These are phyloP conservation scores for Tagetes erecta DNA, from an alignment of 129 eudicot species.

Conservation along the genomic window DNA sequence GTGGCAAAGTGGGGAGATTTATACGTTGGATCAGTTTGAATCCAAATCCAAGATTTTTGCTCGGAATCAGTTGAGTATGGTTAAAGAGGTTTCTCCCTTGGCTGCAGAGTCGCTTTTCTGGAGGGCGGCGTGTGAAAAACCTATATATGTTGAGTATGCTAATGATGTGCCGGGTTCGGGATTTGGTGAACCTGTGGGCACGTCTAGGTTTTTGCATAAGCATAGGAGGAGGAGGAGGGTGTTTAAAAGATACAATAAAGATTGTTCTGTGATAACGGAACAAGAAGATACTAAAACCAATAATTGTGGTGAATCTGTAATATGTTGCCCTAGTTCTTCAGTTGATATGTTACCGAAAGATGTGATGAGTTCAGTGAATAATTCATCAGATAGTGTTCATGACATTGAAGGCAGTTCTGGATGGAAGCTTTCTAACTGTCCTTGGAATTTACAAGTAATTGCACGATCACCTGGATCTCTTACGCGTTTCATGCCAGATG, in stretches of 20 bases:
- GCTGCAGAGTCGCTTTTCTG: slow-evolving; percentile 77
- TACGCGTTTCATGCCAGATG: slow-evolving; percentile 95
- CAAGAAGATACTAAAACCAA: slow-evolving; percentile 24
- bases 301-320: slow-evolving; percentile 35
- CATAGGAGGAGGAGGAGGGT: slow-evolving; percentile 52
- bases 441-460: slow-evolving; percentile 97
- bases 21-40: slow-evolving; percentile 90
- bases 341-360: slow-evolving; percentile 37
- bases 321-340: slow-evolving; percentile 27
- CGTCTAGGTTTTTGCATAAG: slow-evolving; percentile 39
- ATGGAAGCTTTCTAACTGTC: slow-evolving; percentile 94
- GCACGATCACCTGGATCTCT: slow-evolving; percentile 92
- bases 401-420: slow-evolving; percentile 85
- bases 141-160: slow-evolving; percentile 88
- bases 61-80: slow-evolving; percentile 48
- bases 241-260: slow-evolving; percentile 39
- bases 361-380: slow-evolving; percentile 26
- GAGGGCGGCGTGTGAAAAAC: slow-evolving; percentile 78
- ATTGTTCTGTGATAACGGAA: slow-evolving; percentile 35
- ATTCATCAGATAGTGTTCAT: slow-evolving; percentile 25
- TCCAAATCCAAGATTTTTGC: slow-evolving; percentile 78
- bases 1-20: slow-evolving; percentile 97
- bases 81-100: slow-evolving; percentile 70
- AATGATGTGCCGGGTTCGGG: slow-evolving; percentile 99
- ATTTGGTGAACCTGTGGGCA: slow-evolving; percentile 72